Evolutionary conservation across 768 basidiomycete genomes (phyloP).

Genomic region (Kwoniella mangroviensis): DNA sequence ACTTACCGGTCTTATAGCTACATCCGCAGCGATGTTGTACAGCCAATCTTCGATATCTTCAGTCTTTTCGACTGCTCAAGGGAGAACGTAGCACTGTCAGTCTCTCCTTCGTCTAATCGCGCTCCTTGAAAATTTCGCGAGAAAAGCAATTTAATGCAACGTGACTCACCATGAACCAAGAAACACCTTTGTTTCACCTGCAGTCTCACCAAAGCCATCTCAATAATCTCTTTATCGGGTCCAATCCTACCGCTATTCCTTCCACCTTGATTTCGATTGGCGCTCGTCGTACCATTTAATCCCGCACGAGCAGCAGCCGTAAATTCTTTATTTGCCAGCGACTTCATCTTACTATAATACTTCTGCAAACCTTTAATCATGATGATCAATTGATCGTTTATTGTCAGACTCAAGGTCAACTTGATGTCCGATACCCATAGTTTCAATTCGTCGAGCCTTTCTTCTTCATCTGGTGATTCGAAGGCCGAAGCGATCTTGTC

Average conservation of each 20-base stretch:
- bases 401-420: slow-evolving; percentile 26
- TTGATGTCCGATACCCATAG: slow-evolving; percentile 37
- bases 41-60: slow-evolving; percentile 55
- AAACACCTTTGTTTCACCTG: slow-evolving; percentile 51
- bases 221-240: slow-evolving; percentile 42
- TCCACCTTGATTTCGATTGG: not conserved
- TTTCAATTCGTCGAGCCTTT: slow-evolving; percentile 21
- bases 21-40: slow-evolving; percentile 50
- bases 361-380: slow-evolving; percentile 53
- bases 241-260: not conserved
- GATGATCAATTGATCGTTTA: slow-evolving; percentile 43
- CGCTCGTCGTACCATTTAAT: slow-evolving; percentile 2
- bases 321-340: slow-evolving; percentile 41
- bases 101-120: not conserved
- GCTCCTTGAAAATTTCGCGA: not conserved
- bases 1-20: slow-evolving; percentile 53
- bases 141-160: not conserved
- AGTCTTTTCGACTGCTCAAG: slow-evolving; percentile 51
- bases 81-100: not conserved
- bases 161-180: slow-evolving; percentile 52
- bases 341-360: slow-evolving; percentile 47
- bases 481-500: slow-evolving; percentile 30
- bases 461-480: not conserved
- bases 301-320: slow-evolving; percentile 44
- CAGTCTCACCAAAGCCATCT: slow-evolving; percentile 51